Evolutionary conservation across 805 yeast species (phyloP).

Genomic region (Saccharomycopsis capsularis): DNA sequence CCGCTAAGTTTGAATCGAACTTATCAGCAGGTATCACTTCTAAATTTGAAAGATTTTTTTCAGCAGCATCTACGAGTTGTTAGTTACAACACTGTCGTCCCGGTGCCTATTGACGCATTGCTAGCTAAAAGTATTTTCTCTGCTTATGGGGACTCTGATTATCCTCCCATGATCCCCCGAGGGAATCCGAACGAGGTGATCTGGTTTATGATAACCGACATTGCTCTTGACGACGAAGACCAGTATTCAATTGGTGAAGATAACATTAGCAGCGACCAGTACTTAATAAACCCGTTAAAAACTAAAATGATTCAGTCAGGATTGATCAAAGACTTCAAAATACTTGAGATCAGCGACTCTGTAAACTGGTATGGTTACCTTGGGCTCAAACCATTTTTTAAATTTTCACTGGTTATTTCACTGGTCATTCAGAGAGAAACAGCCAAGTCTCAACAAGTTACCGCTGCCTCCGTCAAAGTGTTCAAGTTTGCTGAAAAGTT

Average conservation of each 20-base stretch:
- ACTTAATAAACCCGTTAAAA: slow-evolving; percentile 54
- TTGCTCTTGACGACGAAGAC: slow-evolving; percentile 30
- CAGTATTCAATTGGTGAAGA: no score
- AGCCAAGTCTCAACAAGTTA: no score
- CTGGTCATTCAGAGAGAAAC: no score
- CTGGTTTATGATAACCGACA: slow-evolving; percentile 71
- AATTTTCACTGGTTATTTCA: slow-evolving; percentile 26
- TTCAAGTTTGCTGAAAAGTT: slow-evolving; percentile 48
- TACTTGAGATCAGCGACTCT: slow-evolving; percentile 26
- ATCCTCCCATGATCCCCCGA: slow-evolving; percentile 40
- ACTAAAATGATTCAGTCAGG: slow-evolving; percentile 72
- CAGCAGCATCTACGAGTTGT: slow-evolving; percentile 53
- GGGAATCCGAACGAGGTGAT: slow-evolving; percentile 69
- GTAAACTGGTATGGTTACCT: slow-evolving; percentile 43
- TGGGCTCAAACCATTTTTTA: slow-evolving; percentile 36
- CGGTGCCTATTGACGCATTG: slow-evolving; percentile 67
- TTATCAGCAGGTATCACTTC: slow-evolving; percentile 52
- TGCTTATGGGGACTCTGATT: slow-evolving; percentile 22
- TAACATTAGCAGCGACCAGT: slow-evolving; percentile 31
- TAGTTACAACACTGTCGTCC: slow-evolving; percentile 58
- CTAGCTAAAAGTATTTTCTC: slow-evolving; percentile 48
- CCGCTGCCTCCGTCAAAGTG: slow-evolving; percentile 22
- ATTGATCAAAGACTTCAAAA: slow-evolving; percentile 32
- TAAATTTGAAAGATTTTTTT: slow-evolving; percentile 56
- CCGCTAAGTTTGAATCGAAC: slow-evolving; percentile 60